Evolutionary conservation across 2,329 filamentous ascomycete species (phyloP).

Genomic region (Phyllosticta paracitricarpa): DNA sequence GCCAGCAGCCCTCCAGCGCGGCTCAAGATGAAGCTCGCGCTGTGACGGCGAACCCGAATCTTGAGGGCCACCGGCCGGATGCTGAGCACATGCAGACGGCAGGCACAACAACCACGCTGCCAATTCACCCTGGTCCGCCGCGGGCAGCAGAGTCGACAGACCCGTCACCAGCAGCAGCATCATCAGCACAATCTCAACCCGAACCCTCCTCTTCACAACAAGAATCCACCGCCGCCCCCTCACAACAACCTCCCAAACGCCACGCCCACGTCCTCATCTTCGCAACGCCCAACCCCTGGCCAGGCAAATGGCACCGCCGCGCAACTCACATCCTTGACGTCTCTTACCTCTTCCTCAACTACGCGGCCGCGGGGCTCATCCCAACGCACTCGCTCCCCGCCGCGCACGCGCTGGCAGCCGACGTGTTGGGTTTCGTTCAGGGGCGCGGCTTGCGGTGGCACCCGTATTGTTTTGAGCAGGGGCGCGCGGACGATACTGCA

Average conservation of each 20-base stretch:
- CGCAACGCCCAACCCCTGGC: conserved; percentile 26
- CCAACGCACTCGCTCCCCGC: conserved; percentile 14
- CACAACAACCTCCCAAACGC: not conserved
- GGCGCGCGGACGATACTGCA: not conserved
- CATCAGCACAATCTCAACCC: not conserved
- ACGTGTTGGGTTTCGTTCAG: conserved; percentile 25
- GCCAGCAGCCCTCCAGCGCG: not conserved
- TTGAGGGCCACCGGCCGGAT: not conserved
- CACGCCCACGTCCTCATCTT: conserved; percentile 22
- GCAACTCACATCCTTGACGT: conserved; percentile 27
- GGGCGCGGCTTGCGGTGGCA: conserved; percentile 18
- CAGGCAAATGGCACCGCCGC: conserved; percentile 23
- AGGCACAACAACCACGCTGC: not conserved
- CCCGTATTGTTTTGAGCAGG: not conserved
- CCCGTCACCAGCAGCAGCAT: not conserved
- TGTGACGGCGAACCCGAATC: not conserved
- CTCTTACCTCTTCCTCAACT: conserved; percentile 25
- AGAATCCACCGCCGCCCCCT: not conserved
- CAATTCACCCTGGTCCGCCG: not conserved
- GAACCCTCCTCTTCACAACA: not conserved
- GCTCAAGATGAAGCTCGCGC: conserved; percentile 8
- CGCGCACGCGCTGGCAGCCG: conserved; percentile 18
- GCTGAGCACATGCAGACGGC: not conserved
- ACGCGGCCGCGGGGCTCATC: conserved; percentile 19
- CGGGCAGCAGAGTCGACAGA: not conserved